These are phyloP conservation scores for Clavispora carvajalis DNA, from an alignment of 805 yeast genomes.

Conservation along the genomic window DNA sequence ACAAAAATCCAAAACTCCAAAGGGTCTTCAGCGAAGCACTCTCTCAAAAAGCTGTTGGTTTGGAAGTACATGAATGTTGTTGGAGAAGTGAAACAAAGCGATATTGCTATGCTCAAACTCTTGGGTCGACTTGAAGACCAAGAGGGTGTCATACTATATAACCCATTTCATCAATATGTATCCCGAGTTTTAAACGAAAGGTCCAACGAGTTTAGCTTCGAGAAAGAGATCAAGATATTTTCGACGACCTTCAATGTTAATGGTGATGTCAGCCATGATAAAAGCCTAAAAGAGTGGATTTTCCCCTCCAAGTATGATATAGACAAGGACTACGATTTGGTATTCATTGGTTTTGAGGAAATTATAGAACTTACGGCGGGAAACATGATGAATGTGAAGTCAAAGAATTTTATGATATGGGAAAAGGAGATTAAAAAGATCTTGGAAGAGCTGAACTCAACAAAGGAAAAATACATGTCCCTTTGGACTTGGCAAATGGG, in stretches of 20 bases:
- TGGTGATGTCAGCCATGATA: constrained; percentile 39
- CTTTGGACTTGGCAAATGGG: constrained; percentile 80
- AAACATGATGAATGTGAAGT: constrained; percentile 76
- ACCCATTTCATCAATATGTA: constrained; percentile 53
- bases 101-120: constrained; percentile 42
- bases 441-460: constrained; percentile 33
- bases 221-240: constrained; percentile 38
- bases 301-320: constrained; percentile 35
- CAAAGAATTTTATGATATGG: constrained; percentile 56
- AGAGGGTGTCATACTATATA: constrained; percentile 37
- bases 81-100: constrained; percentile 33
- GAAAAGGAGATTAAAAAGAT: constrained; percentile 52
- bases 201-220: constrained; percentile 35
- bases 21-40: constrained; percentile 24
- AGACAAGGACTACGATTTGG: constrained; percentile 54
- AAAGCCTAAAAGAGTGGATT: constrained; percentile 39
- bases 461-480: constrained; percentile 43
- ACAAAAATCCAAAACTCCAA: constrained; percentile 40
- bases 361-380: constrained; percentile 78
- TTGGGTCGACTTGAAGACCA: constrained; percentile 47
- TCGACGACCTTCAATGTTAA: constrained; percentile 53
- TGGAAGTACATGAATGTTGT: constrained; percentile 39
- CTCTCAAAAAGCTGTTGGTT: constrained; percentile 31
- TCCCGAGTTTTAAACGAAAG: constrained; percentile 36
- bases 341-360: constrained; percentile 85